Percentiles rank a stretch among this genome's conserved stretches.
These are phyloP conservation scores for Picea engelmannii DNA, from an alignment of 83 land plant species.

Conservation along the genomic window DNA sequence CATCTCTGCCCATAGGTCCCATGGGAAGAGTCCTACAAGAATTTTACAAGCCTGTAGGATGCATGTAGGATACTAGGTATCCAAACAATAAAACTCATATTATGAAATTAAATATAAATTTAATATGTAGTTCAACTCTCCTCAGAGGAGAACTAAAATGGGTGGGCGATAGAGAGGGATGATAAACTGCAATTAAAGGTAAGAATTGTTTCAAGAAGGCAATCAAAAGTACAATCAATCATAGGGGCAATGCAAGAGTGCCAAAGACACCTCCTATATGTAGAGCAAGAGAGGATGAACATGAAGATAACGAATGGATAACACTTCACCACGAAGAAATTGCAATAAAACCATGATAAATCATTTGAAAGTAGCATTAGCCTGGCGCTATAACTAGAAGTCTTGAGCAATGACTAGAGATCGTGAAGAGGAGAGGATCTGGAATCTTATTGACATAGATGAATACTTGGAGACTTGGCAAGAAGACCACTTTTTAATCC, in stretches of 20 bases:
- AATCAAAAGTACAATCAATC: too few relatives aligned
- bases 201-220: not conserved
- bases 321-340: not conserved
- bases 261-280: not conserved
- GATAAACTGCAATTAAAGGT: not conserved
- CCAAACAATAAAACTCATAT: not conserved
- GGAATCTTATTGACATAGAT: not conserved
- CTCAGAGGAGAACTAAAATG: not conserved
- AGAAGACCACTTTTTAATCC: not conserved
- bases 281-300: not conserved
- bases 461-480: not conserved
- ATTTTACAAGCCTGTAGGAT: too few relatives aligned
- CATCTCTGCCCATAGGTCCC: too few relatives aligned
- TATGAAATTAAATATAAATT: too few relatives aligned
- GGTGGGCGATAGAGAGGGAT: not conserved
- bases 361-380: not conserved
- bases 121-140: not conserved
- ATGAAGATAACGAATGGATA: not conserved
- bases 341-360: too few relatives aligned
- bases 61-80: too few relatives aligned
- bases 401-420: not conserved
- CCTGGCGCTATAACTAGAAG: not conserved
- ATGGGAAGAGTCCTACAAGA: too few relatives aligned
- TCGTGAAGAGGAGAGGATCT: not conserved
- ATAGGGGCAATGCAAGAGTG: too few relatives aligned